Percentiles rank a stretch among this genome's conserved stretches.
phyloP scores from a whole-genome alignment of 768 basidiomycete species.

The Exidia glandulosa region DNA sequence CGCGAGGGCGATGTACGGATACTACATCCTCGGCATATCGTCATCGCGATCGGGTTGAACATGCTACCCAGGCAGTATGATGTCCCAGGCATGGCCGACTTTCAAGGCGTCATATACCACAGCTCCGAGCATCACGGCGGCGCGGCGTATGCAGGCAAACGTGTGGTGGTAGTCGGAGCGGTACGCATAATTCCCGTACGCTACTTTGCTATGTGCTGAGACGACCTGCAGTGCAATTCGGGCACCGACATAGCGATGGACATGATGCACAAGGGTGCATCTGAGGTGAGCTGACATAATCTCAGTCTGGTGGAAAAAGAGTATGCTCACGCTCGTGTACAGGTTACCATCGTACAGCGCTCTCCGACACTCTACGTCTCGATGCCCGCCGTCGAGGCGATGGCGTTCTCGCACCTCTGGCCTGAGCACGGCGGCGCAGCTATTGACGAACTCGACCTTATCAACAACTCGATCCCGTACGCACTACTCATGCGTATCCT shows the following conservation, averaged over 20 bases:
- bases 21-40: not conserved
- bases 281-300: not conserved
- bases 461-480: not conserved
- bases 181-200: too few species aligned
- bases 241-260: conserved; percentile 5
- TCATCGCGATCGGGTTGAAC: not conserved
- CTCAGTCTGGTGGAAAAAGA: not conserved
- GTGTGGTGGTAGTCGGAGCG: not conserved
- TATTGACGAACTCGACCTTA: not conserved
- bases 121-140: not conserved
- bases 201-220: too few species aligned
- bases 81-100: not conserved
- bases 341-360: not conserved
- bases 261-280: not conserved
- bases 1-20: not conserved
- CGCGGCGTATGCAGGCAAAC: not conserved
- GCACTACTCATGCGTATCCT: not conserved
- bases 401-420: not conserved
- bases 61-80: not conserved
- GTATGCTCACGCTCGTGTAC: not conserved
- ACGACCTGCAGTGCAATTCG: not conserved
- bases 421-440: not conserved
- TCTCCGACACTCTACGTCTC: not conserved
- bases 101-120: not conserved
- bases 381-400: not conserved